Evolutionary conservation across 2,329 filamentous ascomycete species (phyloP), one percentile per base, ranked within the genome.

Genomic region (Parastagonospora nodorum): DNA sequence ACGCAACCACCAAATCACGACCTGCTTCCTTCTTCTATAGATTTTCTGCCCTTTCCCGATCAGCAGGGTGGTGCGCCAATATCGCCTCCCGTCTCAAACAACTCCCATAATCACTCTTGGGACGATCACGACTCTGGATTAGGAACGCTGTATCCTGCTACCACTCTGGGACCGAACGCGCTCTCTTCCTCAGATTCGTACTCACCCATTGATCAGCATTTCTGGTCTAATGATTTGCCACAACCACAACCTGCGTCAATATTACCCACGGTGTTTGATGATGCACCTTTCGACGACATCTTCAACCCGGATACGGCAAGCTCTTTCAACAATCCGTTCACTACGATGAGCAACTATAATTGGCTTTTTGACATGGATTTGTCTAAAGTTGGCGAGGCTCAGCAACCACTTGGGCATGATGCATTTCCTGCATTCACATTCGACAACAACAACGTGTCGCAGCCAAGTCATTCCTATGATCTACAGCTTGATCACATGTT

Each of bases 301-400:
- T 85, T 86, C 60, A 80, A 81, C 49, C 78, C 83, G 38, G 84
- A 86, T 61, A 86, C 84, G 44, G 83, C 84, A 28, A 84, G 79
- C 60, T 85, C 83, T 0, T 87, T 87, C 64, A 86, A 87, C 47
- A 84, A 85, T 72, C 84, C 84, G 5, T 87, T 84, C 65, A 85
- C 84, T 2, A 85, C 84, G 1, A 82, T 83, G 51, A 77, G 77
- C 54, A 84, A 86, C 48, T 86, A 86, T 61, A 84, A 82, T 50
- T 87, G 84, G 83, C 64, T 87, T 2, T 86, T 86, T 58, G 79
- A 83, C 38, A 66, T 81, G 48, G 74, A 78, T 45, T 62, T 71
- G 30, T 60, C 62, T 6, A 50, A 54, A 24, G 45, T 54, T 11
- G 57, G 52, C 16, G 52, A 55, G 35, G 43, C 53, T 24, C 66